Conservation (phyloP, 2,329 filamentous ascomycete species). For the Teratosphaeria viscida region DNA sequence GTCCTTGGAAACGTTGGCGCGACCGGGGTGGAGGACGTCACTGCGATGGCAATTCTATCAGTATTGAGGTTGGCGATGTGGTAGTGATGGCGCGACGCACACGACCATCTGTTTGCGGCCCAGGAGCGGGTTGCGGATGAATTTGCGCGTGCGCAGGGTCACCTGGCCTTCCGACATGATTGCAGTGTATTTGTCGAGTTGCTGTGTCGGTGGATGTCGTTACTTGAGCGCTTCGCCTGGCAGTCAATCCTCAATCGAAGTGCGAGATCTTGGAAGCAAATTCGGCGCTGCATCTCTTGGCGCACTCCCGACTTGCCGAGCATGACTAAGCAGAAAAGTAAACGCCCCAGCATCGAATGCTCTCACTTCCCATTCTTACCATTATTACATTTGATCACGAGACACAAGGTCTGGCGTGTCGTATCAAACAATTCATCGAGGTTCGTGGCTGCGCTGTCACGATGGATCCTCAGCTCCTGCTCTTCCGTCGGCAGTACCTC, state of each 20-base stretch:
- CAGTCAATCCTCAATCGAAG: conserved; percentile 1
- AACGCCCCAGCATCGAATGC: not conserved
- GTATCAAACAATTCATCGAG: not conserved
- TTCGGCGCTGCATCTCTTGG: not conserved
- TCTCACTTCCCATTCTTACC: no score
- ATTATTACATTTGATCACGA: no score
- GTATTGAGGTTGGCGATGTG: conserved; percentile 4
- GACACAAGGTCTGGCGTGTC: no score
- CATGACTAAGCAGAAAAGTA: not conserved
- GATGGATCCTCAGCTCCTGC: conserved; percentile 27
- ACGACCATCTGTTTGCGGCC: conserved; percentile 99
- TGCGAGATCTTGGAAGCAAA: not conserved
- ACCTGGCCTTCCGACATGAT: conserved; percentile 73
- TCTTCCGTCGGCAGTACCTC: conserved; percentile 64
- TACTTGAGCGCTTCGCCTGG: conserved; percentile 12
- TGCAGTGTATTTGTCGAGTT: conserved; percentile 35
- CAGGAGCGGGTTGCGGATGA: conserved; percentile 99
- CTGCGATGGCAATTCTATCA: conserved; percentile 40
- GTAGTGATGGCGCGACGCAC: conserved; percentile 38
- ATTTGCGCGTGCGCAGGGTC: conserved; percentile 85
- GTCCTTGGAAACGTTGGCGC: conserved; percentile 97
- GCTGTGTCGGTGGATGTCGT: conserved; percentile 4
- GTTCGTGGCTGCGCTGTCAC: not conserved
- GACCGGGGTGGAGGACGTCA: conserved; percentile 98
- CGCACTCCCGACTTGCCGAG: not conserved